Evolutionary conservation across 2,329 filamentous ascomycete genomes (phyloP), one percentile per base, ranked within the genome.

Genomic region (Purpureocillium lavendulum): DNA sequence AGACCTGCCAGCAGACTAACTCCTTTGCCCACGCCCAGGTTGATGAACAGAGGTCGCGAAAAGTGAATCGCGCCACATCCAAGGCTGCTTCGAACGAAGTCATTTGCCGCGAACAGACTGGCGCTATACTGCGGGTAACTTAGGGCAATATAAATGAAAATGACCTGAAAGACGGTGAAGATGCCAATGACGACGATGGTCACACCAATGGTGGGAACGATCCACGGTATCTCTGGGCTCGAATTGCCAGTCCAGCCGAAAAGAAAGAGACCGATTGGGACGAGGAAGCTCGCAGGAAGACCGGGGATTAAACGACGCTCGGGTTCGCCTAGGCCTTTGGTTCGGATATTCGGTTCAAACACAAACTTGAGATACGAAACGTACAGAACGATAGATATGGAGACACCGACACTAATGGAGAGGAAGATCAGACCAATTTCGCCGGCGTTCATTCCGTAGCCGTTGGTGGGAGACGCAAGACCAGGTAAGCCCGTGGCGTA

Each of bases 361-460:
- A 12, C 26, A 29, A 29, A 7, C 26, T n/a, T n/a, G n/a, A n/a
- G n/a, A n/a, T n/a, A n/a, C n/a, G n/a, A n/a, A 29, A 29, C 26
- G 58, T 77, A 80, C 33, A 64, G 43, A 33, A 50, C 58, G 30
- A 75, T 60, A 28, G 69, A 73, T 40, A 80, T 52, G 6, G 75
- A 40, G 49, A 71, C 76, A 9, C 72, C 64, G 13, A 80, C 67
- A 16, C 77, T 59, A 49, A 81, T 67, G 46, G 70, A 74, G 34
- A 77, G 60, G 61, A 82, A 82, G 33, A 78, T 69, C 9, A 82
- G 66, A 21, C 77, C 76, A 45, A 74, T 59, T 45, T 77, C 54
- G 21, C 77, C 75, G 2, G 73, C 56, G 42, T 66, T 71, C 69
- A 84, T 80, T 51, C 61, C 57, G 57, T 84, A 83, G n/a, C n/a